phyloP scores from a whole-genome alignment of 345 rosid species.

The Syzygium aromaticum region DNA sequence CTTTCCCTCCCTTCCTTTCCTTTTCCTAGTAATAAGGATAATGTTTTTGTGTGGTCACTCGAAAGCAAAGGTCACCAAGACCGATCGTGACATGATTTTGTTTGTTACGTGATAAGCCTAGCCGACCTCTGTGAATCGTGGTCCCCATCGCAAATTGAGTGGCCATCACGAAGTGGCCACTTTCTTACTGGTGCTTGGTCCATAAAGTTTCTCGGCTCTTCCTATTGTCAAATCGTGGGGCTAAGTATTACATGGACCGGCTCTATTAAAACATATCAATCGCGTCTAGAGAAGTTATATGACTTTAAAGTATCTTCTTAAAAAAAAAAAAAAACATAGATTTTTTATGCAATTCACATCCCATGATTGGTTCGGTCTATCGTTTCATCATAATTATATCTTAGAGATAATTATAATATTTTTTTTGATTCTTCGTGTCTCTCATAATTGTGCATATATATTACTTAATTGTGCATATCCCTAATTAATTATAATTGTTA shows the following conservation, averaged over 20 bases:
- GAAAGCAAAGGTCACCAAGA: not conserved
- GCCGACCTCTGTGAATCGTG: not conserved
- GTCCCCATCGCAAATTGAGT: not conserved
- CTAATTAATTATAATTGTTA: not conserved
- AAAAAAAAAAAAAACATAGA: too few relatives aligned
- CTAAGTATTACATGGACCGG: not conserved
- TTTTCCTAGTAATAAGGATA: not conserved
- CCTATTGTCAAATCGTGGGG: not conserved
- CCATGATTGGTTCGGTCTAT: not conserved
- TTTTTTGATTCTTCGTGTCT: not conserved
- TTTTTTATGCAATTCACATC: too few relatives aligned
- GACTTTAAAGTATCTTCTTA: not conserved
- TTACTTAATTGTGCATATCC: not conserved
- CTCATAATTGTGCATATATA: not conserved
- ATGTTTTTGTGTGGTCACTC: not conserved
- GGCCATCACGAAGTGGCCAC: not conserved
- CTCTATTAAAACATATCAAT: not conserved
- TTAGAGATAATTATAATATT: not conserved
- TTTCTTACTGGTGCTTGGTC: not conserved
- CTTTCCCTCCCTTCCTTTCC: not conserved
- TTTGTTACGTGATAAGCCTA: not conserved
- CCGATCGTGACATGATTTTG: not conserved
- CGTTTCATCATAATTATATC: not conserved
- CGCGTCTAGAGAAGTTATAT: accelerated
- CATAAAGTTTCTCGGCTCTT: not conserved